Base-by-base conservation (phyloP, 345 rosid genomes). In the Sonneratia caseolaris region DNA sequence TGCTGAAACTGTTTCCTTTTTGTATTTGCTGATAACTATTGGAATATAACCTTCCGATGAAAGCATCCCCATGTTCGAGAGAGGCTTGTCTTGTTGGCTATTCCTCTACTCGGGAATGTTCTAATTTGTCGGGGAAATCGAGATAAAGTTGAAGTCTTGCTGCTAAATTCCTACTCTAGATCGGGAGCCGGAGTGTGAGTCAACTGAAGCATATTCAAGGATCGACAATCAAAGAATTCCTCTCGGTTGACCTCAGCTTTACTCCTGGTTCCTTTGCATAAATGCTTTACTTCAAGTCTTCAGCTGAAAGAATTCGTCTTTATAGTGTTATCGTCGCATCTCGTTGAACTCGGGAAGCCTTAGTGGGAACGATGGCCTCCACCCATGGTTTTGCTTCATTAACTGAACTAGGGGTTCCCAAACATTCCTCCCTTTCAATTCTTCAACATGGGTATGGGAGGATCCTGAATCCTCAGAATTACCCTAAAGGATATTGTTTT, bases 341-440 rank as follows among this genome's bases (percentile, higher is more conserved):
- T 59, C 4, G n/a, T 53, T 53, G 57, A 53, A 14, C 4, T 13
- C 57, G 15, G 57, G 22, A 53, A 53, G 57, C 57, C 14, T 3
- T 56, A 18, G 14, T 12, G 8, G 37, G 37, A 14, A 35, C 27
- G 0, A 57, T 65, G 70, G 69, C 75, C 64, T 72, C 79, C 62
- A 68, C 83, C 72, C 74, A 64, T 72, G 70, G 80, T 6, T 74
- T 81, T 42, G 72, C 84, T 75, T 79, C 85, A 57, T 70, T 81
- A 71, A 76, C 85, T 38, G 84, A 84, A 71, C 51, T 82, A 36
- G 78, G 81, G 71, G 56, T 75, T 74, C 48, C 0, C 2, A 48
- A 53, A 38, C 67, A 62, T 40, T 72, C 72, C 38, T 74, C 82
- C 38, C 56, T 82, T 7, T 71, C 82, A 19, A 43, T 75, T 48